These are phyloP conservation scores for Phyllosticta ampelicida DNA, from an alignment of 2,329 filamentous ascomycete genomes.

Conservation along the genomic window DNA sequence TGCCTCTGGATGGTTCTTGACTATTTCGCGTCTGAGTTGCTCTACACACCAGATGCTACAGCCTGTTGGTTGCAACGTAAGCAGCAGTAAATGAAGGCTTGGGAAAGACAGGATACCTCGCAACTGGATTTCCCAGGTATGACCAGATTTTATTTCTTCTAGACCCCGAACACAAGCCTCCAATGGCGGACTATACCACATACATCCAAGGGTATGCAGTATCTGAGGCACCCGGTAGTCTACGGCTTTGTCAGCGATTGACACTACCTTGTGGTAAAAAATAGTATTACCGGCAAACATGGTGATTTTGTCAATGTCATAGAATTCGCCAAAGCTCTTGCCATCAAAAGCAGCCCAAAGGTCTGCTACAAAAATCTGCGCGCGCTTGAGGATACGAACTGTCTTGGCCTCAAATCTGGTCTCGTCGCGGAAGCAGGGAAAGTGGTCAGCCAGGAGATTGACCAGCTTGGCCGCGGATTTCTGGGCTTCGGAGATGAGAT, in stretches of 20 bases:
- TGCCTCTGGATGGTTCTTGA: slow-evolving; percentile 58
- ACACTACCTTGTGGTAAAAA: background rate
- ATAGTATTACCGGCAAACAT: slow-evolving; percentile 69
- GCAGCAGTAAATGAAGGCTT: background rate
- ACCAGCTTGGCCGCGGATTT: slow-evolving; percentile 75
- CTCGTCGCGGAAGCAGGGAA: slow-evolving; percentile 79
- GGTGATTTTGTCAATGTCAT: slow-evolving; percentile 89
- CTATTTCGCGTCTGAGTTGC: slow-evolving; percentile 71
- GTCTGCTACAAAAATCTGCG: slow-evolving; percentile 92
- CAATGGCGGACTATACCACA: slow-evolving; percentile 74
- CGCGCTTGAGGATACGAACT: slow-evolving; percentile 81
- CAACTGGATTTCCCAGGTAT: slow-evolving; percentile 75
- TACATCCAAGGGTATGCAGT: slow-evolving; percentile 33
- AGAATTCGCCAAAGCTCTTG: slow-evolving; percentile 64
- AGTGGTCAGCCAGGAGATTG: slow-evolving; percentile 72
- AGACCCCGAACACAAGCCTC: slow-evolving; percentile 57
- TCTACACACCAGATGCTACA: slow-evolving; percentile 97
- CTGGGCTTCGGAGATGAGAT: slow-evolving; percentile 62
- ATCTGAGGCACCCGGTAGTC: slow-evolving; percentile 97
- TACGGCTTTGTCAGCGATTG: slow-evolving; percentile 16
- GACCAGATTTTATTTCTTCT: slow-evolving; percentile 57
- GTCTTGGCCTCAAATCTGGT: slow-evolving; percentile 60
- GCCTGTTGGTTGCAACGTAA: slow-evolving; percentile 34
- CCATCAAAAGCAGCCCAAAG: slow-evolving; percentile 94
- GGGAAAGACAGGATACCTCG: slow-evolving; percentile 47